phyloP scores from a whole-genome alignment of 305 asterid species.

The Solanum hybrid region DNA sequence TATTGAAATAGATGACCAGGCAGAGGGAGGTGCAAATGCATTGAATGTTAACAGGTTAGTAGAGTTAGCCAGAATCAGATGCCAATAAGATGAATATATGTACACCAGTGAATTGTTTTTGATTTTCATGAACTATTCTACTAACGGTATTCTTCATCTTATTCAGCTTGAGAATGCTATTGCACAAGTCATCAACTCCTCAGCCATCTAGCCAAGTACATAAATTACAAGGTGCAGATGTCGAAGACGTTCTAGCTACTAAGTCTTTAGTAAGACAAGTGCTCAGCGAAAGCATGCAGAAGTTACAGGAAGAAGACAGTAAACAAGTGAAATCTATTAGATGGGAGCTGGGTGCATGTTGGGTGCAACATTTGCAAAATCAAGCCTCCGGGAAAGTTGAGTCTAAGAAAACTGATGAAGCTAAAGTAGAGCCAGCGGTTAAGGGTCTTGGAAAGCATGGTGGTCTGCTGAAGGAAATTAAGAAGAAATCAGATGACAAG shows the following conservation, averaged over 20 bases:
- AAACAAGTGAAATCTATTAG: slow-evolving; percentile 50
- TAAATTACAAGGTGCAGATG: slow-evolving; percentile 42
- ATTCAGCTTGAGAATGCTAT: slow-evolving; percentile 70
- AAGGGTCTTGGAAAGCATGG: slow-evolving; percentile 86
- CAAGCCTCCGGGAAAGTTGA: slow-evolving; percentile 57
- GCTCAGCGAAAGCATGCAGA: slow-evolving; percentile 46
- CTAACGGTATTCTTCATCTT: not conserved
- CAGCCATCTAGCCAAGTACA: slow-evolving; percentile 52
- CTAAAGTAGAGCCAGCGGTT: slow-evolving; percentile 63
- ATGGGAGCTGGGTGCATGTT: slow-evolving; percentile 95
- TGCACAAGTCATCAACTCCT: slow-evolving; percentile 55
- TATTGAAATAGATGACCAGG: slow-evolving; percentile 67
- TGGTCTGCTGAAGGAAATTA: slow-evolving; percentile 69
- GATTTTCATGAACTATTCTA: not conserved
- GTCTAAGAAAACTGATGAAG: slow-evolving; percentile 48
- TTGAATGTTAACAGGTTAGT: slow-evolving; percentile 70
- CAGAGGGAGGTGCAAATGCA: slow-evolving; percentile 90
- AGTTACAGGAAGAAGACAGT: slow-evolving; percentile 41
- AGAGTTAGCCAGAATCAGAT: slow-evolving; percentile 6
- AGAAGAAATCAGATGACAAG: slow-evolving; percentile 53
- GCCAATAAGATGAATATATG: not conserved
- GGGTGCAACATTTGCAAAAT: slow-evolving; percentile 90
- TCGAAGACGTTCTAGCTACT: slow-evolving; percentile 35
- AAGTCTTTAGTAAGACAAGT: slow-evolving; percentile 54
- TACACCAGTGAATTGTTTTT: not conserved